A percentile compares a stretch with the other conserved stretches of the same genome.
Conservation (phyloP, 2,329 filamentous ascomycete species). For the Talaromyces pinophilus region DNA sequence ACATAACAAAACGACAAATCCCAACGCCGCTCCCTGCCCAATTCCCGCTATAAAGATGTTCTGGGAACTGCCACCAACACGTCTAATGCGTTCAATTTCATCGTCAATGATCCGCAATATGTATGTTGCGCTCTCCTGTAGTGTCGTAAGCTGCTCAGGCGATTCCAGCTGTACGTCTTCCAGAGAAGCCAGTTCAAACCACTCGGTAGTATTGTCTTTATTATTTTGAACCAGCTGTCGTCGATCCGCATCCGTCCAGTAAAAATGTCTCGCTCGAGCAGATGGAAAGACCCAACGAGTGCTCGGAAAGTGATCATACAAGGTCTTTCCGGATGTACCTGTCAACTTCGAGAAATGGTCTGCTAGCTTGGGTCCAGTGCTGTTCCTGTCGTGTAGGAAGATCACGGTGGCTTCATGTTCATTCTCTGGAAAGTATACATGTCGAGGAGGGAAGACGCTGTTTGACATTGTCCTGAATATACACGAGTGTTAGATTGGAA, state of each 20-base stretch:
- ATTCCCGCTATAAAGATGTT: constrained; percentile 25
- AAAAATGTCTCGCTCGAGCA: constrained; percentile 19
- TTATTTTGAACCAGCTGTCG: background rate
- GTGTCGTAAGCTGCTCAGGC: constrained; percentile 18
- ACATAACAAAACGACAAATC: constrained; percentile 24
- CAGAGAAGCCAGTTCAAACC: constrained; percentile 22
- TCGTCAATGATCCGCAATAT: constrained; percentile 24
- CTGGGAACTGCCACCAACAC: constrained; percentile 15
- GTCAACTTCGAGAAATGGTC: constrained; percentile 13
- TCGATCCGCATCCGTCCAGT: constrained; percentile 20
- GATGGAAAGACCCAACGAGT: constrained; percentile 25
- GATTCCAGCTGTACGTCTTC: constrained; percentile 17
- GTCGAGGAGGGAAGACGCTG: constrained; percentile 20
- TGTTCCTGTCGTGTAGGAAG: constrained; percentile 23
- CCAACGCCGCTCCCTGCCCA: constrained; percentile 25
- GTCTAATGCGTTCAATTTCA: constrained; percentile 21
- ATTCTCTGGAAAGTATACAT: constrained; percentile 23
- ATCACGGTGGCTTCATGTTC: constrained; percentile 23
- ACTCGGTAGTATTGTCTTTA: constrained; percentile 21
- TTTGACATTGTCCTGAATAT: constrained; percentile 6
- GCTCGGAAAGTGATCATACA: constrained; percentile 23
- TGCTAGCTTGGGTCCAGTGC: constrained; percentile 23
- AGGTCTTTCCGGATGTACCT: constrained; percentile 11
- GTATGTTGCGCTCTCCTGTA: constrained; percentile 23
- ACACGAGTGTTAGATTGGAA: background rate